Evolutionary conservation across 2,329 filamentous ascomycete genomes (phyloP).

Genomic region (Calonectria pteridis): DNA sequence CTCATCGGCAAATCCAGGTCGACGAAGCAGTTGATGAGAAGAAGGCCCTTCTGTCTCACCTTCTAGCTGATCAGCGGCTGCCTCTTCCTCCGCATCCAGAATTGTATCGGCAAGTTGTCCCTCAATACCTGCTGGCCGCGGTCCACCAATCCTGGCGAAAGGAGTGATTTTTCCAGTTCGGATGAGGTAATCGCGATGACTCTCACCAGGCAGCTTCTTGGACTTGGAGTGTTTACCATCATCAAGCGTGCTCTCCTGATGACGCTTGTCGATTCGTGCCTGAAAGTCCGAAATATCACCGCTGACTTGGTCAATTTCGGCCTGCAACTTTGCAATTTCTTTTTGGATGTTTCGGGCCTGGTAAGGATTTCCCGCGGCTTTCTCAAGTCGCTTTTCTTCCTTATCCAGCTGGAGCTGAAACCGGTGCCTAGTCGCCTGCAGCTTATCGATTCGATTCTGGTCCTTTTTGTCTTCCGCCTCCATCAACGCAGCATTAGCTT

Average conservation of each 20-base stretch:
- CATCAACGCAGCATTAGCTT: conserved; percentile 70
- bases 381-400: conserved; percentile 60
- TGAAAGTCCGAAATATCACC: conserved; percentile 85
- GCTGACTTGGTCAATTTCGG: conserved; percentile 73
- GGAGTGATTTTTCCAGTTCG: conserved; percentile 98
- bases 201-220: conserved; percentile 81
- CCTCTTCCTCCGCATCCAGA: conserved; percentile 84
- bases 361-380: conserved; percentile 58
- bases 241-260: conserved; percentile 63
- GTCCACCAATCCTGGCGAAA: conserved; percentile 82
- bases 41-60: conserved; percentile 61
- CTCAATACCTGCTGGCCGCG: conserved; percentile 70
- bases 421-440: conserved; percentile 66
- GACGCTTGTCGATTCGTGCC: conserved; percentile 81
- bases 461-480: conserved; percentile 75
- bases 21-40: conserved; percentile 80
- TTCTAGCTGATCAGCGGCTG: conserved; percentile 57
- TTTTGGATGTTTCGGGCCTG: conserved; percentile 70
- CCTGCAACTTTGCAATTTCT: conserved; percentile 75
- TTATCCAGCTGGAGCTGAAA: conserved; percentile 74
- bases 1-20: conserved; percentile 74
- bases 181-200: conserved; percentile 88
- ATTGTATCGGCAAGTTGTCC: conserved; percentile 82
- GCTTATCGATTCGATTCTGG: conserved; percentile 71
- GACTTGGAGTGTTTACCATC: conserved; percentile 61